Conservation (phyloP, 805 yeast genomes). For the Metschnikowia orientalis region DNA sequence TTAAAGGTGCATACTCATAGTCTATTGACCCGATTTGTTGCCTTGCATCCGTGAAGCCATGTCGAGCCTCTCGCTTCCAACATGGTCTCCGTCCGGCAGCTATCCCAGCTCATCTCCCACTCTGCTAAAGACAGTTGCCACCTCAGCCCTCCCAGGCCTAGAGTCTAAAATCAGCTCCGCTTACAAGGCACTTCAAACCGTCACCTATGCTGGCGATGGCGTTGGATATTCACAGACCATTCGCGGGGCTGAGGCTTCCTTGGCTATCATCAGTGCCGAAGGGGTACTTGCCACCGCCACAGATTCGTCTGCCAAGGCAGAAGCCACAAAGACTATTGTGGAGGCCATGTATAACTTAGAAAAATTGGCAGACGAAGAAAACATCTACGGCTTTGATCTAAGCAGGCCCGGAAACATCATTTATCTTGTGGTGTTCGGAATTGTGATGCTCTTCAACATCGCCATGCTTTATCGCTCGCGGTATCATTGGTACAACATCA, state of each 20-base stretch:
- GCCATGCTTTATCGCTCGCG: constrained; percentile 30
- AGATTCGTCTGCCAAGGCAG: constrained; percentile 18
- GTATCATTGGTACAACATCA: constrained; percentile 38
- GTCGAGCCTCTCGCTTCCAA: neutral
- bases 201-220: constrained; percentile 16
- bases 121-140: constrained; percentile 23
- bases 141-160: constrained; percentile 24
- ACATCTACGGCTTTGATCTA: constrained; percentile 23
- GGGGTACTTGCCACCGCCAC: constrained; percentile 38
- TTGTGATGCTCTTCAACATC: constrained; percentile 22
- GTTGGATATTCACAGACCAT: constrained; percentile 20
- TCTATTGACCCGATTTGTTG: no score
- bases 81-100: constrained; percentile 16
- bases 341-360: constrained; percentile 7
- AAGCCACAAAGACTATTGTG: constrained; percentile 28
- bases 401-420: constrained; percentile 30
- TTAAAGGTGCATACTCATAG: no score
- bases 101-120: constrained; percentile 25
- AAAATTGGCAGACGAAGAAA: constrained; percentile 19
- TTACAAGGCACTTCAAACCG: constrained; percentile 18
- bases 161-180: constrained; percentile 14
- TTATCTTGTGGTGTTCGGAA: constrained; percentile 25
- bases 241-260: constrained; percentile 37
- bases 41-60: no score
- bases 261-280: constrained; percentile 32